Evolutionary conservation across 345 rosid species (phyloP).

Genomic region (Melaleuca quinquenervia): DNA sequence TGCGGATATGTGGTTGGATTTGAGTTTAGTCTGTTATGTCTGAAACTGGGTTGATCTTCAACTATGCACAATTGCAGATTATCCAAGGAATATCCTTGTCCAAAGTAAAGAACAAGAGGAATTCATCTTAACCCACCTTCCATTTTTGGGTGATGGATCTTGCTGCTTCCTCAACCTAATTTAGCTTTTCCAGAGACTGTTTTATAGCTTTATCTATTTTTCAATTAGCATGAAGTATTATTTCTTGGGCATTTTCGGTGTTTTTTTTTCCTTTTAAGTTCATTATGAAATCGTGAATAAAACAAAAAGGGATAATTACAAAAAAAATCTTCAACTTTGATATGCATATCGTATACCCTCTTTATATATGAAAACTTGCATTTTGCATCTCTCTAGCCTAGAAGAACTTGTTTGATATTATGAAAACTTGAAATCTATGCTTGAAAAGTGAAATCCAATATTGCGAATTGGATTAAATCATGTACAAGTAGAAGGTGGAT

Average conservation of each 20-base stretch:
- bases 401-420: not conserved
- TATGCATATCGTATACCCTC: not conserved
- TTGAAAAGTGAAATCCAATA: not conserved
- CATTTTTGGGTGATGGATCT: not conserved
- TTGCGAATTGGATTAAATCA: not conserved
- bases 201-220: not conserved
- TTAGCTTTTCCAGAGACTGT: not conserved
- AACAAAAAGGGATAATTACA: not conserved
- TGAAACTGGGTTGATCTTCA: not conserved
- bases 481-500: accelerated
- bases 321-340: not conserved
- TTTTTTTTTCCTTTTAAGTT: not conserved
- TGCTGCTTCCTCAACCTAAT: not conserved
- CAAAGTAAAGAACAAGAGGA: not conserved
- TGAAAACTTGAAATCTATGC: not conserved
- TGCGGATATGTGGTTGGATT: not conserved
- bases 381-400: not conserved
- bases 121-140: not conserved
- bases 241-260: not conserved
- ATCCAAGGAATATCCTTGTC: not conserved
- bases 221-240: not conserved
- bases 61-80: not conserved
- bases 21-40: not conserved
- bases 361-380: not conserved
- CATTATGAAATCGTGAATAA: not conserved